Evolutionary conservation across 179 eudicot species (phyloP), one percentile per base, ranked within the genome.

Genomic region (Drosera spatulata): DNA sequence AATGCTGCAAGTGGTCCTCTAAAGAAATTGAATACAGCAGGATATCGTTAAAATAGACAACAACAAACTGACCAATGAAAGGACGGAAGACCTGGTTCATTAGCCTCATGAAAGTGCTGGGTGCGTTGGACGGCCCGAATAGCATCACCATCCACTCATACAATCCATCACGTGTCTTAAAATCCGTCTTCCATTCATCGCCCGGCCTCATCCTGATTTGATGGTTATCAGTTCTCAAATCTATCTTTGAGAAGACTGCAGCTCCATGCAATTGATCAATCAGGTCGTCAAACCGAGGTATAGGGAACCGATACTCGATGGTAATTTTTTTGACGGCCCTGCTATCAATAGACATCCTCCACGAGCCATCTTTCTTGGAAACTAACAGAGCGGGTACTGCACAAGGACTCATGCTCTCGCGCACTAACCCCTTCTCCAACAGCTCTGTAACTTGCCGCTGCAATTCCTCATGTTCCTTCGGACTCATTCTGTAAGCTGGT

Each of bases 241-340:
- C 15, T 4, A 50, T 50, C 53, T 60, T 60, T 3, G 61, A 60
- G 49, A 60, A 60, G 6, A 46, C 4, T 40, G 22, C 46, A 13
- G 62, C 45, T 14, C 13, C 15, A 3, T 5, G 39, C 4, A 60
- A 39, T n/a, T 13, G 5, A 6, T 12, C 45, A 42, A 42, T 42
- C 4, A 42, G 6, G 3, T 42, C 3, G 3, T n/a, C n/a, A n/a
- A n/a, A n/a, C n/a, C n/a, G n/a, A n/a, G n/a, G n/a, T n/a, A n/a
- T n/a, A n/a, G n/a, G n/a, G n/a, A n/a, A n/a, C n/a, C n/a, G n/a
- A n/a, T n/a, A n/a, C n/a, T n/a, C n/a, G n/a, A n/a, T n/a, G n/a
- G n/a, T n/a, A n/a, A n/a, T n/a, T n/a, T n/a, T n/a, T n/a, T n/a
- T n/a, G n/a, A n/a, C n/a, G n/a, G n/a, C n/a, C n/a, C n/a, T n/a